Evolutionary conservation across 345 rosid genomes (phyloP).

Genomic region (Anacardium occidentale): DNA sequence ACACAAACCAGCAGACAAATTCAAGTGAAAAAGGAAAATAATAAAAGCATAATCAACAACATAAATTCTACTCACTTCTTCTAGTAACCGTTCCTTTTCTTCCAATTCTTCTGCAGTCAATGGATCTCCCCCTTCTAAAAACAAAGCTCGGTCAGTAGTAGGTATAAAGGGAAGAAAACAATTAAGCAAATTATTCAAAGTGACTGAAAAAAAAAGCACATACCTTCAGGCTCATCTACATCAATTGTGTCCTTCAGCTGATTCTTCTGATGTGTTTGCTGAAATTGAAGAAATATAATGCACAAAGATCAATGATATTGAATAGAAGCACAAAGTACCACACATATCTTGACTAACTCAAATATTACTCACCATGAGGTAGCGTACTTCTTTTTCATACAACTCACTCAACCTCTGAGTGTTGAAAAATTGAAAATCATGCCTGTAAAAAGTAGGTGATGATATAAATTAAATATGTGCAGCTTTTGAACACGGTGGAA

Average conservation of each 20-base stretch:
- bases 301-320: slow-evolving; percentile 1
- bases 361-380: slow-evolving; percentile 68
- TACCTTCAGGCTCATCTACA: slow-evolving; percentile 98
- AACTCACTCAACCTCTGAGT: slow-evolving; percentile 89
- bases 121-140: slow-evolving; percentile 78
- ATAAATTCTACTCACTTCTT: slow-evolving; percentile 57
- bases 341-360: slow-evolving; percentile 10
- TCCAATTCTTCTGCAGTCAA: slow-evolving; percentile 96
- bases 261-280: slow-evolving; percentile 99
- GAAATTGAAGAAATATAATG: slow-evolving; percentile 20
- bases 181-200: not conserved
- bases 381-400: slow-evolving; percentile 98
- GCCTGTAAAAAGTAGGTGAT: slow-evolving; percentile 48
- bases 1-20: slow-evolving; percentile 15
- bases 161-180: slow-evolving; percentile 8
- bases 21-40: slow-evolving; percentile 18
- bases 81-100: slow-evolving; percentile 84
- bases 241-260: slow-evolving; percentile 93
- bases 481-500: slow-evolving; percentile 7
- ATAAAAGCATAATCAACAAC: slow-evolving; percentile 16
- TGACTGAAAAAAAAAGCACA: not conserved
- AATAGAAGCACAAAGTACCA: slow-evolving; percentile 9
- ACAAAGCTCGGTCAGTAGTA: slow-evolving; percentile 28
- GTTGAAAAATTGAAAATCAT: slow-evolving; percentile 97
- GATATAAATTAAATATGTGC: slow-evolving; percentile 13